Evolutionary conservation across 1,284 basidiomycete species (phyloP), one percentile per base, ranked within the genome.

Genomic region (Austroboletus rostrupii): DNA sequence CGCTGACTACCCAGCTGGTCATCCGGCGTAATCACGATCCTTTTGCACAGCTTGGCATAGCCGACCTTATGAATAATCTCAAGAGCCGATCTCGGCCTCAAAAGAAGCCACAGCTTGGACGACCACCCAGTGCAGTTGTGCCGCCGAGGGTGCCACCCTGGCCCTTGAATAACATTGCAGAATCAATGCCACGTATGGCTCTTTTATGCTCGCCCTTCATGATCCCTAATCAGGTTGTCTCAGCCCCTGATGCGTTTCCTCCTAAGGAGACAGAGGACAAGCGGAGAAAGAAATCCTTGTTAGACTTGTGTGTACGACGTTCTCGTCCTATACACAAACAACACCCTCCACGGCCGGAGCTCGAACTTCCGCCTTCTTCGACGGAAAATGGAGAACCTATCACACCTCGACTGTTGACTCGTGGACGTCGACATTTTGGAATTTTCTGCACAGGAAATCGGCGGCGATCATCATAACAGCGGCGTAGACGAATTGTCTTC

Each of bases 1-100:
- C 65, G 9, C 50, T 67, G 9, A 53, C 54, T 16, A 68, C 67
- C 6, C 61, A 54, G 29, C 38, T 66, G 31, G 60, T 65, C 5
- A 69, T 68, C 29, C 47, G 55, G 48, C 57, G 55, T 39, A 56
- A 57, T 29, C 53, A 45, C 11, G 64, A 69, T 60, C 67, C 64
- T 13, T 68, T 62, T 23, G 51, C 66, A 64, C 64, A 66, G 57
- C 67, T 66, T 60, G 64, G 64, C 66, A 69, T 69, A 64, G 66
- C 68, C 48, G 66, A 69, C 45, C 44, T 68, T 16, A 69, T 69
- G 54, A 61, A 56, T 19, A 50, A 56, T 41, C 16, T 55, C 37
- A 39, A 44, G 23, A 48, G 38, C 49, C 43, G 47, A 50, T 55
- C 65, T 37, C 53, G 49, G 41, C 60, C 60, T 19, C 57, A 56